Base-by-base conservation (phyloP, 495 filamentous ascomycete genomes). In the Neurospora sp. region DNA sequence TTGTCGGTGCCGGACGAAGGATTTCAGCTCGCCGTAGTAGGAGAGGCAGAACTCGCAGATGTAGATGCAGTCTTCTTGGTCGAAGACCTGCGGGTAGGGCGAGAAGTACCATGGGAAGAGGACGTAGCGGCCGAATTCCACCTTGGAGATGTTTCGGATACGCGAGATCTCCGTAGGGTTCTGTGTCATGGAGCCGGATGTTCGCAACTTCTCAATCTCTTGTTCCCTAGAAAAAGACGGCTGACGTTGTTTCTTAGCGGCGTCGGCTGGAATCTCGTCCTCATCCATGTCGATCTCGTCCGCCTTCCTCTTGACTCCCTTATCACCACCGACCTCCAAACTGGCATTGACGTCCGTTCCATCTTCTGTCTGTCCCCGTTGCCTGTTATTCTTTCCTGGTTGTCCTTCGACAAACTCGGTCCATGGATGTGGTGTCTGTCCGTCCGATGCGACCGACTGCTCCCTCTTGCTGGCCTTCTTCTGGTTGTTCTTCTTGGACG, bases 21-120 rank as follows among this genome's bases (percentile, higher is more conserved):
- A 90, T 54, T 91, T 91, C 43, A 88, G 81, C 77, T 92, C 89
- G 76, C 91, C 93, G 80, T 91, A 97, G 83, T 98, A 98, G 77
- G 88, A 90, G 40, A 99, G 89, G 78, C 96, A 99, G 83, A 97
- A 98, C 79, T 98, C 96, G 86, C 96, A 97, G 80, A 99, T 96
- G 84, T 93, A 98, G 76, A 98, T 90, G 71, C 93, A 84, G 72
- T 98, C 94, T 73, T 90, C 90, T 74, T 96, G 92, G 17, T 91
- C 90, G 80, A 94, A 98, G 7, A 90, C 86, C 79, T 94, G 90
- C 0, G 96, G 96, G 79, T 99, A 99, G 2, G 96, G 96, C 10
- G 94, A 97, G 83, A 98, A 98, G 79, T 99, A 99, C 96, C 96
- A 99, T 10, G 96, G 95, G 81, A 97, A 95, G 69, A 99, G 86